These are phyloP conservation scores for Trichosporon faecale DNA, from an alignment of 1,284 basidiomycete species.

Conservation along the genomic window DNA sequence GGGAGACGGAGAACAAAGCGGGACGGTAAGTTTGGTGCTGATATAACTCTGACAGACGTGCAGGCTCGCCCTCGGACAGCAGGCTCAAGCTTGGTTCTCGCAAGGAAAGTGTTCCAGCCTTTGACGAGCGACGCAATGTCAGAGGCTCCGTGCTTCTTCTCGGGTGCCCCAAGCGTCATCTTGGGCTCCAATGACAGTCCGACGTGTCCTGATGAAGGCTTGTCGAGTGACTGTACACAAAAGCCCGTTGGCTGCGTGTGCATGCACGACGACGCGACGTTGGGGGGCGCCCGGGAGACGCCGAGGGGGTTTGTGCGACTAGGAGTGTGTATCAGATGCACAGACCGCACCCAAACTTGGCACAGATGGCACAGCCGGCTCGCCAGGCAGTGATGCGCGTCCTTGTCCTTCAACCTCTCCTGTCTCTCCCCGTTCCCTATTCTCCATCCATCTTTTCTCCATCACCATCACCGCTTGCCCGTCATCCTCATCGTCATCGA, in stretches of 20 bases:
- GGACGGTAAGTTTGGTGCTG: neutral
- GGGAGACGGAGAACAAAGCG: conserved; percentile 10
- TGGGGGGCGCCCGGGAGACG: neutral
- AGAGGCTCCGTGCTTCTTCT: neutral
- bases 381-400: neutral
- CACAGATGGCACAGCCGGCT: neutral
- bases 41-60: neutral
- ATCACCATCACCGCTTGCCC: neutral
- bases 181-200: neutral
- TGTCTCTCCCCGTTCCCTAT: neutral
- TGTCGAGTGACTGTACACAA: neutral
- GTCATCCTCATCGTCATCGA: too few species aligned
- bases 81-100: neutral
- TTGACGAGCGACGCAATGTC: neutral
- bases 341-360: conserved; percentile 6
- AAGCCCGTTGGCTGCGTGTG: neutral
- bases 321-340: neutral
- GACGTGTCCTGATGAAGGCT: neutral
- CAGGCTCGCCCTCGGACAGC: neutral
- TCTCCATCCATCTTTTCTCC: neutral
- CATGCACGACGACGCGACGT: neutral
- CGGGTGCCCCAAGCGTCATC: neutral
- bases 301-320: neutral
- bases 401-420: neutral
- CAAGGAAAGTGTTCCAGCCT: neutral